phyloP scores from a whole-genome alignment of 108 stramenopile species.

The Asterionellopsis glacialis region DNA sequence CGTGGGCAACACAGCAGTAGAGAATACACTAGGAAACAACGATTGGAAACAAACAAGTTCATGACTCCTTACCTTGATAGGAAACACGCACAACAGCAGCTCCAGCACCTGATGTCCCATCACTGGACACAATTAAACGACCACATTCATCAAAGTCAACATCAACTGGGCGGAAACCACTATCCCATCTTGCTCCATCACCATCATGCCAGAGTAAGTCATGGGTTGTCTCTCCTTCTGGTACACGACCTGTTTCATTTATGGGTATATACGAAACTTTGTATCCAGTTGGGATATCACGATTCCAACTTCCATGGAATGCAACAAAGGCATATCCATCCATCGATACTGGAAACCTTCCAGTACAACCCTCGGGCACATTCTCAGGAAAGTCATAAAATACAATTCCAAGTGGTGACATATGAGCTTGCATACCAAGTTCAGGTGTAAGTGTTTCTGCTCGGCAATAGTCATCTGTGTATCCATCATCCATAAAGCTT shows the following conservation, averaged over 20 bases:
- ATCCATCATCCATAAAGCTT: constrained; percentile 18
- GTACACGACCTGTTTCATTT: constrained; percentile 38
- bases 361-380: constrained; percentile 14
- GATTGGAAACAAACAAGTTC: too few species aligned
- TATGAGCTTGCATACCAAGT: constrained; percentile 67
- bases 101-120: constrained; percentile 34
- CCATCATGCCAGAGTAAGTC: constrained; percentile 56
- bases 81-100: not conserved
- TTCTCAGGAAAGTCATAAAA: constrained; percentile 51
- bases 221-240: constrained; percentile 24
- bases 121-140: constrained; percentile 57
- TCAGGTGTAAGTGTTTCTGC: constrained; percentile 32
- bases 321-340: constrained; percentile 72
- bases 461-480: constrained; percentile 66
- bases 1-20: too few species aligned
- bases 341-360: constrained; percentile 48
- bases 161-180: constrained; percentile 66
- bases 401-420: constrained; percentile 71
- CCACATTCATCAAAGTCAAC: constrained; percentile 71
- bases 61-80: not conserved
- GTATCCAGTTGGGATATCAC: constrained; percentile 71
- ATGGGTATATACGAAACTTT: constrained; percentile 68
- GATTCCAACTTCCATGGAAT: constrained; percentile 76
- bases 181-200: constrained; percentile 46
- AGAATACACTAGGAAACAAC: too few species aligned